phyloP scores from a whole-genome alignment of 1,284 basidiomycete species.

The Xerocomus cyaneibrunnescens region DNA sequence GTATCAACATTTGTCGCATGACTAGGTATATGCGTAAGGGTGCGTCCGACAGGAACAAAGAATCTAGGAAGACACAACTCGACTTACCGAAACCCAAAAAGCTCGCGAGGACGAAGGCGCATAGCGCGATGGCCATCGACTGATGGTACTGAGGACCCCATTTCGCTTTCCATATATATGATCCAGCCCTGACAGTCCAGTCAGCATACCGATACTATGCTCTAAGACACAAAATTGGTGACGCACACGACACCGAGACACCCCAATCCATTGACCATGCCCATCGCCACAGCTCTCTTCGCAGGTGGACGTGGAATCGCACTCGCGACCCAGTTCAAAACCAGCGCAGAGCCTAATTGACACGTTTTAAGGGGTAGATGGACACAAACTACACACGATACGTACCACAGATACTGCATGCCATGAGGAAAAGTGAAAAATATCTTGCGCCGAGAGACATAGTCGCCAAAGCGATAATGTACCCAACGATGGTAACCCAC shows the following conservation, averaged over 20 bases:
- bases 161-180: slow-evolving; percentile 50
- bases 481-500: slow-evolving; percentile 62
- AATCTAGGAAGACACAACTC: no score
- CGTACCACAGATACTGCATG: slow-evolving; percentile 53
- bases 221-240: neutral
- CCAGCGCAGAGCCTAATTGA: slow-evolving; percentile 55
- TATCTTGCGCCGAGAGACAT: slow-evolving; percentile 57
- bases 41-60: neutral
- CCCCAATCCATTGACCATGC: slow-evolving; percentile 35
- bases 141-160: slow-evolving; percentile 53
- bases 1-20: slow-evolving; percentile 47
- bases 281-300: slow-evolving; percentile 50
- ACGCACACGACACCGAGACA: slow-evolving; percentile 36
- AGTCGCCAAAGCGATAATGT: slow-evolving; percentile 59
- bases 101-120: slow-evolving; percentile 40
- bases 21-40: slow-evolving; percentile 32
- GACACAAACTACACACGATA: neutral
- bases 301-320: slow-evolving; percentile 63
- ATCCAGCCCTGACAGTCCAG: slow-evolving; percentile 41
- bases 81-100: slow-evolving; percentile 40
- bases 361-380: neutral
- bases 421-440: slow-evolving; percentile 65
- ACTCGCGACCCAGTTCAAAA: slow-evolving; percentile 62
- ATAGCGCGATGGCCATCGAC: slow-evolving; percentile 51
- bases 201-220: neutral